phyloP scores from a whole-genome alignment of 2,329 filamentous ascomycete genomes.

The Chaetothyriales sp. region DNA sequence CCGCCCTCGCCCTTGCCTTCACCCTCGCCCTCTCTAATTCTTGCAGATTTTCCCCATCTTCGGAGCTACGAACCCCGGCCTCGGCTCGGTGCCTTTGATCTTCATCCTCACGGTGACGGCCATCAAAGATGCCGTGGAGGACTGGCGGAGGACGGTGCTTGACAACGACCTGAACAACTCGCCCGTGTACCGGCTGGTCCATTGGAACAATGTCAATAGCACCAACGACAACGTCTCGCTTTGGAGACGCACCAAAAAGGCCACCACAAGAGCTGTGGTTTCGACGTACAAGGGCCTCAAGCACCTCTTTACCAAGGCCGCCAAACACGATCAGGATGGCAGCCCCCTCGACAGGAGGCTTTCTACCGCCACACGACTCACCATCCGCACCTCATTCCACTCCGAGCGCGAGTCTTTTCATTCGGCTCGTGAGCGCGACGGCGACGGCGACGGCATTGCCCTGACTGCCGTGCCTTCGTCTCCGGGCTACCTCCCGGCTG shows the following conservation, averaged over 20 bases:
- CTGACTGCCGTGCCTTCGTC: slow-evolving; percentile 94
- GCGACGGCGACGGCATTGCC: slow-evolving; percentile 57
- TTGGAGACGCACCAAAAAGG: slow-evolving; percentile 89
- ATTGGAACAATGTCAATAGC: slow-evolving; percentile 89
- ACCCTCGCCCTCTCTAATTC: slow-evolving; percentile 2
- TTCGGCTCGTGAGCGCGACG: slow-evolving; percentile 34
- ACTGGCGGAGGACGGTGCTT: slow-evolving; percentile 79
- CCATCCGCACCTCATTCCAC: slow-evolving; percentile 42
- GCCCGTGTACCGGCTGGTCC: slow-evolving; percentile 73
- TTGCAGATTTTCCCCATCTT: slow-evolving; percentile 88
- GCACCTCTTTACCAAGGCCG: slow-evolving; percentile 27
- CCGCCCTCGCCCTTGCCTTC: too few relatives aligned
- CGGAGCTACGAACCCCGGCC: slow-evolving; percentile 74
- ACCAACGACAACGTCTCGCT: slow-evolving; percentile 69
- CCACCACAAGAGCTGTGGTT: slow-evolving; percentile 50
- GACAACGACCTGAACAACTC: slow-evolving; percentile 95
- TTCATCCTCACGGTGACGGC: slow-evolving; percentile 80
- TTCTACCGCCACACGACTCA: slow-evolving; percentile 52
- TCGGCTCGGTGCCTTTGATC: slow-evolving; percentile 83
- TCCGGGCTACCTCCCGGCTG: slow-evolving; percentile 24
- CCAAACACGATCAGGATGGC: slow-evolving; percentile 38
- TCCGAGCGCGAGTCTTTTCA: slow-evolving; percentile 40
- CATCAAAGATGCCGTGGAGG: slow-evolving; percentile 89
- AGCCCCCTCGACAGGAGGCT: slow-evolving; percentile 37
- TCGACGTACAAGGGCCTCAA: slow-evolving; percentile 40